A percentile compares a stretch with the other conserved stretches of the same genome.
These are phyloP conservation scores for Tylopilus vinaceipallidus DNA, from an alignment of 768 basidiomycete species.

Conservation along the genomic window DNA sequence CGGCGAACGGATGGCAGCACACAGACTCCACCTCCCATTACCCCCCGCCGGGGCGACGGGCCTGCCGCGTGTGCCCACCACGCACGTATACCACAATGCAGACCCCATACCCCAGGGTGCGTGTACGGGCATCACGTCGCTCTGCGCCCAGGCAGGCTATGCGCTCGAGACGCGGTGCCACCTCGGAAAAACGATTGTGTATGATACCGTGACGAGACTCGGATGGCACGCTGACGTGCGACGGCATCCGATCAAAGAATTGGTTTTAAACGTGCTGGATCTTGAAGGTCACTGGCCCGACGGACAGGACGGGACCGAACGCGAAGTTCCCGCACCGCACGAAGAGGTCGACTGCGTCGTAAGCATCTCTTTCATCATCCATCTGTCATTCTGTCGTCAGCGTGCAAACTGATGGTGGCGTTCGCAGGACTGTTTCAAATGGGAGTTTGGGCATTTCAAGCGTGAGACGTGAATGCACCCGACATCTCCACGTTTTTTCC, in stretches of 20 bases:
- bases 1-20: slow-evolving; percentile 60
- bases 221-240: slow-evolving; percentile 60
- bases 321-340: slow-evolving; percentile 56
- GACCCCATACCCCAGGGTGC: slow-evolving; percentile 66
- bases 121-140: slow-evolving; percentile 49
- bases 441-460: slow-evolving; percentile 63
- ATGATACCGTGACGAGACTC: slow-evolving; percentile 62
- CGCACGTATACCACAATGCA: slow-evolving; percentile 65
- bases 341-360: slow-evolving; percentile 66
- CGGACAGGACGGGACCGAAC: slow-evolving; percentile 33
- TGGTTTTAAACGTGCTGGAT: slow-evolving; percentile 54
- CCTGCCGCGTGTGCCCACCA: slow-evolving; percentile 29
- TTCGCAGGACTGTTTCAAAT: slow-evolving; percentile 70
- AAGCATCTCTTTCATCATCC: slow-evolving; percentile 24
- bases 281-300: slow-evolving; percentile 43
- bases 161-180: slow-evolving; percentile 64
- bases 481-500: not conserved
- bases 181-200: slow-evolving; percentile 59
- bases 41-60: not conserved
- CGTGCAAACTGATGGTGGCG: not conserved
- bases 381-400: not conserved
- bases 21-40: slow-evolving; percentile 58
- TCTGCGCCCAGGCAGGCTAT: slow-evolving; percentile 64
- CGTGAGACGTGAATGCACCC: slow-evolving; percentile 1
- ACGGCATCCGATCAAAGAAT: slow-evolving; percentile 52